Conservation (phyloP, 371 early-diverging fungal genomes). For the Saksenaea oblongispora region DNA sequence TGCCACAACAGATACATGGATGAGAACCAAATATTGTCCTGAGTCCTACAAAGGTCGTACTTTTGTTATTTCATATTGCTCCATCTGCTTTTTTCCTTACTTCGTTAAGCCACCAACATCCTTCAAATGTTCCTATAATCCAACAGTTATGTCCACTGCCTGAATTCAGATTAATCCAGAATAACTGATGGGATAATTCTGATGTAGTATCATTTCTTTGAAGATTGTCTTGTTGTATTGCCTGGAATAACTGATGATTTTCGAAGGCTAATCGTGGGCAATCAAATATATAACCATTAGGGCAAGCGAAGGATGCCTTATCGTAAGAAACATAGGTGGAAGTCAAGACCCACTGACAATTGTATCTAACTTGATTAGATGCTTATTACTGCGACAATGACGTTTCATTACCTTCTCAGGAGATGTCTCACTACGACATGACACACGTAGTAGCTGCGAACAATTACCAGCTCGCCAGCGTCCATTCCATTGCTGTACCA, state of each 20-base stretch:
- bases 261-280: conserved; percentile 29
- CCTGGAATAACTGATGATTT: conserved; percentile 20
- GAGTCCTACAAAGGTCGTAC: not conserved
- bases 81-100: conserved; percentile 16
- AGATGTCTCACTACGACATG: conserved; percentile 27
- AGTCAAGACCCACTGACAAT: conserved; percentile 32
- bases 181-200: conserved; percentile 15
- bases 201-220: conserved; percentile 9
- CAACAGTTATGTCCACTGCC: conserved; percentile 28
- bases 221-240: not conserved
- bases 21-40: conserved; percentile 20
- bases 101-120: conserved; percentile 41
- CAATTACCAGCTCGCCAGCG: conserved; percentile 39
- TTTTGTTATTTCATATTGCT: not conserved
- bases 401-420: conserved; percentile 17
- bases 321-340: conserved; percentile 27
- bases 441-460: conserved; percentile 20
- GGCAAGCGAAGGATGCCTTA: conserved; percentile 30
- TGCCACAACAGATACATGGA: conserved; percentile 34
- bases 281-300: conserved; percentile 35
- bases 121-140: conserved; percentile 33
- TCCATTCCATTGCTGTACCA: conserved; percentile 27
- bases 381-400: not conserved
- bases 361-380: not conserved
- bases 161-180: conserved; percentile 45